Base-by-base conservation (phyloP, 2,329 filamentous ascomycete genomes). In the Stachybotrys echinatus region DNA sequence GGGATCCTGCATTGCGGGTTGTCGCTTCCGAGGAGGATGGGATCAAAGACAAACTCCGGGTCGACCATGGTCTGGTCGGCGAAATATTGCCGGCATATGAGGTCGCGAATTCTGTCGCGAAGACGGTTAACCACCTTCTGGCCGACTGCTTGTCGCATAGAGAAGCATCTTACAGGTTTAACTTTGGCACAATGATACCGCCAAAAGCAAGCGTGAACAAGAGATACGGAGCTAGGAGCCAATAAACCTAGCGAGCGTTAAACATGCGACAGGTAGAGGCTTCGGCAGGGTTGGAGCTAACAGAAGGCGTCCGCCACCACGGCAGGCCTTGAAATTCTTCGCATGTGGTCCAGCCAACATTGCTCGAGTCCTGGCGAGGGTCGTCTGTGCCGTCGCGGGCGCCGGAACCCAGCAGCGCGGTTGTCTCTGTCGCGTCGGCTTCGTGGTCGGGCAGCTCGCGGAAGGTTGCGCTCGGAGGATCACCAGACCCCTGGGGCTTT, bases 121-220 rank as follows among this genome's bases (percentile, higher is more conserved):
- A 23, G n/a, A 14, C 8, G n/a, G 31, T 52, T 62, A 38, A 62
- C 51, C 51, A 34, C 43, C 44, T 19, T 46, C n/a, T 22, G 45
- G 44, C 40, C 27, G 31, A 18, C 21, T 42, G 50, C 22, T 43
- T 20, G 21, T 17, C 27, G 27, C 10, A 10, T 14, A 34, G 46
- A 21, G 40, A 21, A 6, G 47, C 48, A 39, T 59, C 78, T 66
- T 68, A 83, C 69, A 96, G 72, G 62, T 96, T 95, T 54, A 96
- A 76, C 65, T 88, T 94, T 10, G 92, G 92, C 8, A 96, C 89
- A 7, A 94, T 75, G 6, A 89, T 81, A 50, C 89, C 90, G 27
- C 92, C 94, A 66, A 94, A 92, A 0, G 92, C 91, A 48, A 95
- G 74, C 0, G 90, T 89, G 63, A 90, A 92, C 42, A 96, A 69